A percentile compares a stretch with the other conserved stretches of the same genome.
Conservation (phyloP, 31 red algal genomes). For the Asparagopsis taxiformis region DNA sequence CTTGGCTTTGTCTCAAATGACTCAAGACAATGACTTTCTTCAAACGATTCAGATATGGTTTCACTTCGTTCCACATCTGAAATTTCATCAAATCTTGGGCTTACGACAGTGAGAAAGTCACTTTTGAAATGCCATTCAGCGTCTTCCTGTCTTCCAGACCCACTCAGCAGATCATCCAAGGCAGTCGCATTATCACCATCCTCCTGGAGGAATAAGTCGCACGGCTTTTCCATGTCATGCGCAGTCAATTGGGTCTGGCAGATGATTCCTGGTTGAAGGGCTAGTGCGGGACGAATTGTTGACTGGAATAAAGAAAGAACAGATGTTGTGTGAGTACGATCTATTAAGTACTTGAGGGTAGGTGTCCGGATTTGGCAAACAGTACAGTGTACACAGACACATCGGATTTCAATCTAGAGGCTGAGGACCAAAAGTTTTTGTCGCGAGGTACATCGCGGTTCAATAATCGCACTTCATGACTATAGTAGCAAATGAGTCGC, state of each 20-base stretch:
- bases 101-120: not conserved
- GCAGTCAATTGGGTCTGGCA: not conserved
- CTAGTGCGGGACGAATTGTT: no score
- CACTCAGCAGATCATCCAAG: not conserved
- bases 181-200: not conserved
- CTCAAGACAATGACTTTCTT: not conserved
- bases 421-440: not conserved
- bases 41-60: not conserved
- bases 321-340: not conserved
- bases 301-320: not conserved
- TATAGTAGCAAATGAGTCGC: not conserved
- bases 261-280: not conserved
- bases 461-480: not conserved
- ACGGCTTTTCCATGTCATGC: not conserved
- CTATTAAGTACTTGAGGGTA: not conserved
- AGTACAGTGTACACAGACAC: not conserved
- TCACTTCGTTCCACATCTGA: not conserved
- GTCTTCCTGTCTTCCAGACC: not conserved
- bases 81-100: not conserved
- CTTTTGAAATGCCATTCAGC: not conserved
- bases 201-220: not conserved
- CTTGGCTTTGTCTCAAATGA: not conserved
- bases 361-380: not conserved
- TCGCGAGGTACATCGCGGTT: not conserved
- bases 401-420: not conserved